These are phyloP conservation scores for Mariannaea sp. DNA, from an alignment of 2,329 filamentous ascomycete genomes.

Conservation along the genomic window DNA sequence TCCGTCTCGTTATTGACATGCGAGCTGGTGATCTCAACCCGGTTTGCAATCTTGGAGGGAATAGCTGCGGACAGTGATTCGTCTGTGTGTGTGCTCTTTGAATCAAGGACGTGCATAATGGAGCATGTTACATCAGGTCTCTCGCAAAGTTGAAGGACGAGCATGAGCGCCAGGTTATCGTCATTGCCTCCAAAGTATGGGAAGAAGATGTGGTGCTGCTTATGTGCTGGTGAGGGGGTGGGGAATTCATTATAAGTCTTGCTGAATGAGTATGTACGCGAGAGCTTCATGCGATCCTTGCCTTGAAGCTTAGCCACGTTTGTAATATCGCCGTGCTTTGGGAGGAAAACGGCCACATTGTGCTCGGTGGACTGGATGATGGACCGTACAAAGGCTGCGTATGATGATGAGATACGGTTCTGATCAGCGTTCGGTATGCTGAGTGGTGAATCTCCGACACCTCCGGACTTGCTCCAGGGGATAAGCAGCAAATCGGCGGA, in stretches of 20 bases:
- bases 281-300: conserved; percentile 7
- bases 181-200: conserved; percentile 9
- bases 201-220: conserved; percentile 7
- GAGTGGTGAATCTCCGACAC: not conserved
- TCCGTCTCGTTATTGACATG: conserved; percentile 3
- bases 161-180: conserved; percentile 2
- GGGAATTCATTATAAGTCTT: conserved; percentile 12
- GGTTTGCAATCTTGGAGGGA: not conserved
- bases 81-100: not conserved
- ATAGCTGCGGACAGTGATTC: not conserved
- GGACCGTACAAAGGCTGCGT: conserved; percentile 6
- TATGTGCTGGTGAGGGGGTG: not conserved
- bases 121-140: conserved; percentile 8
- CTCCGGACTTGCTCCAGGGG: conserved; percentile 9
- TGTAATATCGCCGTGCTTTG: conserved; percentile 3
- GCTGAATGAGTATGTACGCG: conserved; percentile 10
- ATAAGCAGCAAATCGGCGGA: conserved; percentile 4
- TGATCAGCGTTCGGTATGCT: not conserved
- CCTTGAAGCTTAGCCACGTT: not conserved
- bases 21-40: not conserved
- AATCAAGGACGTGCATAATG: not conserved
- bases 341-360: conserved; percentile 11
- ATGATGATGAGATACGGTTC: conserved; percentile 4
- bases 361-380: conserved; percentile 4
- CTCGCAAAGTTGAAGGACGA: conserved; percentile 6